These are phyloP conservation scores for Boletus barrowsii DNA, from an alignment of 768 basidiomycete species.

Conservation along the genomic window DNA sequence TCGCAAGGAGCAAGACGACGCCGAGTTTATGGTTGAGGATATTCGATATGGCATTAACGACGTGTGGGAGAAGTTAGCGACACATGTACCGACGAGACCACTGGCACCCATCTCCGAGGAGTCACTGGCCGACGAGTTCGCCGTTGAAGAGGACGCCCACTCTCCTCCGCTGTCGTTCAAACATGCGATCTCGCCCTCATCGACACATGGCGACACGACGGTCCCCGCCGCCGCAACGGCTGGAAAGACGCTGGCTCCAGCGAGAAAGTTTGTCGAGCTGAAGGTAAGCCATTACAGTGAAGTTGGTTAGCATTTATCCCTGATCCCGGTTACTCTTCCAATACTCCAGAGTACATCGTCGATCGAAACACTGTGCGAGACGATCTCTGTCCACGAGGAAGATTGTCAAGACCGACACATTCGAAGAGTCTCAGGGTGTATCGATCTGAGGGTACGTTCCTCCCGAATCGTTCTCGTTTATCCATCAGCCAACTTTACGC, in stretches of 20 bases:
- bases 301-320: not conserved
- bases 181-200: not conserved
- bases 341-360: not conserved
- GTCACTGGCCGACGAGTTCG: slow-evolving; percentile 1
- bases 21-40: not conserved
- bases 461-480: too few species aligned
- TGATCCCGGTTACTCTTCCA: not conserved
- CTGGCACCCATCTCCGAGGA: slow-evolving; percentile 11
- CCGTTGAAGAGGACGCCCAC: not conserved
- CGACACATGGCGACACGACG: too few species aligned
- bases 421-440: too few species aligned
- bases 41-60: not conserved
- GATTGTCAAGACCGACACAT: too few species aligned
- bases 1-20: not conserved
- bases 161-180: slow-evolving; percentile 4
- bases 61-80: slow-evolving; percentile 1
- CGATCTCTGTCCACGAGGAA: too few species aligned
- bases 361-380: not conserved
- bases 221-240: too few species aligned
- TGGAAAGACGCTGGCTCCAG: not conserved
- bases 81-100: not conserved
- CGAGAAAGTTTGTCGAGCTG: not conserved
- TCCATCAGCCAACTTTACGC: too few species aligned
- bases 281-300: not conserved
- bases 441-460: too few species aligned